These are phyloP conservation scores for Linum trigynum DNA, from an alignment of 345 rosid species.

Conservation along the genomic window DNA sequence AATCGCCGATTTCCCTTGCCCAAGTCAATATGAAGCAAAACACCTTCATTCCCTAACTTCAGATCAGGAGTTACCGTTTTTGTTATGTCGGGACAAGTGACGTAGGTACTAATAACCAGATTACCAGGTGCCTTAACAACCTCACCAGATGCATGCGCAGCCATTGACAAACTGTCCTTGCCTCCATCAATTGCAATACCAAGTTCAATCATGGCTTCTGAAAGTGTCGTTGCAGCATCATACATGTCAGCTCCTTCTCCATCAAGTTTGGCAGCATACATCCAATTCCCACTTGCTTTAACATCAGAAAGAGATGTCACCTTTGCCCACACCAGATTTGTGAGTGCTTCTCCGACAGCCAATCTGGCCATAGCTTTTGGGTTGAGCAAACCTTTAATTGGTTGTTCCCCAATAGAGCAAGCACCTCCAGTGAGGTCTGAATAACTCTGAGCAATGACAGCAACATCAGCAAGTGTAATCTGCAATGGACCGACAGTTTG, in stretches of 20 bases:
- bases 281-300: constrained; percentile 96
- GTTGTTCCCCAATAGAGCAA: constrained; percentile 89
- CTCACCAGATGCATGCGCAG: constrained; percentile 71
- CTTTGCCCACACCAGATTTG: constrained; percentile 92
- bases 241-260: constrained; percentile 97
- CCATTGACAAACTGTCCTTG: constrained; percentile 93
- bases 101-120: constrained; percentile 80
- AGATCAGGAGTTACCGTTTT: constrained; percentile 85
- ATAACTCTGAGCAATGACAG: constrained; percentile 85
- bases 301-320: constrained; percentile 80
- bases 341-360: constrained; percentile 88
- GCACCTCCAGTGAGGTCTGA: constrained; percentile 78
- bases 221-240: constrained; percentile 74
- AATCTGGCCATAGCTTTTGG: constrained; percentile 96
- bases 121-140: constrained; percentile 94
- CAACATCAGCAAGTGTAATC: constrained; percentile 89
- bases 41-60: constrained; percentile 64
- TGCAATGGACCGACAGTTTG: constrained; percentile 96
- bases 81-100: constrained; percentile 79
- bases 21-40: constrained; percentile 71
- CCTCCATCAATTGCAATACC: constrained; percentile 98
- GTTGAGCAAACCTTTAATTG: constrained; percentile 72
- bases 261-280: constrained; percentile 94
- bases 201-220: constrained; percentile 83
- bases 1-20: constrained; percentile 72